Evolutionary conservation across 768 basidiomycete genomes (phyloP).

Genomic region (Lanmaoa pseudosensibilis): DNA sequence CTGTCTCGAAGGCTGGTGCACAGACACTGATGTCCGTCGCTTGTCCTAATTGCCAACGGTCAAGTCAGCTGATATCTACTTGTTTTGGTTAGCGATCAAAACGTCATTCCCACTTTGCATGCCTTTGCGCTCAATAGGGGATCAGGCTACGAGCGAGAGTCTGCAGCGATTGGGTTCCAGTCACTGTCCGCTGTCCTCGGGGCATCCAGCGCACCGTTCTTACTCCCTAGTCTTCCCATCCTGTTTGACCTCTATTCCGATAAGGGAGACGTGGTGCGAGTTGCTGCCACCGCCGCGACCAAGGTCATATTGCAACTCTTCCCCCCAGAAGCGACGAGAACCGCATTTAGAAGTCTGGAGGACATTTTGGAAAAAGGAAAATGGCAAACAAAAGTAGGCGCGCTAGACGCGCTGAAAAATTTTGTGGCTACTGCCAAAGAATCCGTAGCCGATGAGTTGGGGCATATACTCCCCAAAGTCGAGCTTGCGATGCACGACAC

Average conservation of each 20-base stretch:
- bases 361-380: conserved; percentile 80
- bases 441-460: conserved; percentile 81
- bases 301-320: conserved; percentile 82
- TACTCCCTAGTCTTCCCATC: conserved; percentile 73
- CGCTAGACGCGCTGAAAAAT: conserved; percentile 78
- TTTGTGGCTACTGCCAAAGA: conserved; percentile 71
- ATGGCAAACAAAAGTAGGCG: conserved; percentile 95
- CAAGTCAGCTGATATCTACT: conserved; percentile 17
- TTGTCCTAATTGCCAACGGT: conserved; percentile 2
- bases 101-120: conserved; percentile 64
- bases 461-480: conserved; percentile 77
- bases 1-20: conserved; percentile 62
- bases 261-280: conserved; percentile 89
- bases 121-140: conserved; percentile 78
- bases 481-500: conserved; percentile 96
- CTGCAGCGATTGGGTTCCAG: conserved; percentile 77
- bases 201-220: conserved; percentile 63
- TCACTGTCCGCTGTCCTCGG: conserved; percentile 73
- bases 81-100: conserved; percentile 48
- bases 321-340: conserved; percentile 76
- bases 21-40: conserved; percentile 57
- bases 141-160: conserved; percentile 86
- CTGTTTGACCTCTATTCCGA: conserved; percentile 88
- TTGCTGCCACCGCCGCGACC: conserved; percentile 74
- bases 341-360: conserved; percentile 69